These are phyloP conservation scores for Trichoderma sp. DNA, from an alignment of 2,329 filamentous ascomycete genomes.

Conservation along the genomic window DNA sequence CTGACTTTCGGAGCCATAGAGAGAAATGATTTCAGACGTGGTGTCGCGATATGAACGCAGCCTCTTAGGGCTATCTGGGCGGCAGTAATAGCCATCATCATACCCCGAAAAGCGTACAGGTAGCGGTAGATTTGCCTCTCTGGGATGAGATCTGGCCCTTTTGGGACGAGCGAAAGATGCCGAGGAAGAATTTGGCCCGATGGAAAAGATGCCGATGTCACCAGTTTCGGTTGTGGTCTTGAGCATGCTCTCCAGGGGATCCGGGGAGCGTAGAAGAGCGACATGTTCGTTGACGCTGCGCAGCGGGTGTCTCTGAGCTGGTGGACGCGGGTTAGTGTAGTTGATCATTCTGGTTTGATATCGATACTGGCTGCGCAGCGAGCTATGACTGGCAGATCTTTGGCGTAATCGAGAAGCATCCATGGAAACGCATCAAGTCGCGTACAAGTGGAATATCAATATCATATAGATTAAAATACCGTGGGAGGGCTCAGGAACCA, in stretches of 20 bases:
- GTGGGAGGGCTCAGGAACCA: conserved; percentile 22
- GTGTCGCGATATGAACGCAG: conserved; percentile 51
- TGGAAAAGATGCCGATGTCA: conserved; percentile 61
- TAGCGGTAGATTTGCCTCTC: conserved; percentile 30
- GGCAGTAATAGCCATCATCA: conserved; percentile 31
- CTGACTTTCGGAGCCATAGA: conserved; percentile 52
- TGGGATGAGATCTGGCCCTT: conserved; percentile 31
- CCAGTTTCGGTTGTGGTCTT: conserved; percentile 65
- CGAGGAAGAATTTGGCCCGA: conserved; percentile 34
- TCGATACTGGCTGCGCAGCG: conserved; percentile 35
- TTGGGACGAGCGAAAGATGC: conserved; percentile 31
- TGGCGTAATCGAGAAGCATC: conserved; percentile 29
- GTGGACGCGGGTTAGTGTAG: conserved; percentile 23
- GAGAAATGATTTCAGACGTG: conserved; percentile 54
- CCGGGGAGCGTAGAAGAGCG: conserved; percentile 46
- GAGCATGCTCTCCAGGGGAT: conserved; percentile 61
- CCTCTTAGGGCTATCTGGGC: conserved; percentile 42
- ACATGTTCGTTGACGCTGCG: conserved; percentile 44
- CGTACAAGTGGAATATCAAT: conserved; percentile 13
- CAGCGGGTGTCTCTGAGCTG: conserved; percentile 39
- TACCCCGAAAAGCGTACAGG: conserved; percentile 29
- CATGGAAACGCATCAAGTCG: conserved; percentile 26
- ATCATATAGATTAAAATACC: conserved; percentile 17
- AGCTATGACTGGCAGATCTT: conserved; percentile 41
- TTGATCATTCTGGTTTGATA: conserved; percentile 26